Evolutionary conservation across 768 basidiomycete species (phyloP).

Genomic region (Tulasnella sp.): DNA sequence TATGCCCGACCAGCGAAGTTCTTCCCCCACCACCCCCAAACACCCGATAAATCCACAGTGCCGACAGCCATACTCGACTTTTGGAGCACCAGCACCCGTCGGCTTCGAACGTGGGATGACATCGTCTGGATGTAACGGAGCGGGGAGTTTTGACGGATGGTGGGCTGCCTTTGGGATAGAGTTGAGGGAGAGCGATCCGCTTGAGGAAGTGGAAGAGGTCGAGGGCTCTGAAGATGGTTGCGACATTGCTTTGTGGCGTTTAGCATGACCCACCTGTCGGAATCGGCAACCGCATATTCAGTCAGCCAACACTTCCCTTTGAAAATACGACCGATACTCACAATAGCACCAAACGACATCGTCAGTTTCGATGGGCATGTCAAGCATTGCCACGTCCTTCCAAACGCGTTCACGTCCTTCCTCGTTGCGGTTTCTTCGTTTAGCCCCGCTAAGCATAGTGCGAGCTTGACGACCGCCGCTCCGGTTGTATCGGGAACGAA

Average conservation of each 20-base stretch:
- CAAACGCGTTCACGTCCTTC: neutral
- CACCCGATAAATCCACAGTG: neutral
- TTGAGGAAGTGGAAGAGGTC: neutral
- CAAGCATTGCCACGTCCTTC: neutral
- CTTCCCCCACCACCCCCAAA: neutral
- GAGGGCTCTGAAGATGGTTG: neutral
- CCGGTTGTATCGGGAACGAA: neutral
- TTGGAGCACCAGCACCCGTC: neutral
- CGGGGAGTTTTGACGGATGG: neutral
- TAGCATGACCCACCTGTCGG: neutral
- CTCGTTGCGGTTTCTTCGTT: neutral
- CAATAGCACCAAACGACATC: neutral
- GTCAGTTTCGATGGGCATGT: neutral
- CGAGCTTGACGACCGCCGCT: neutral
- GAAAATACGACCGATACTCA: neutral
- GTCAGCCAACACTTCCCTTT: neutral
- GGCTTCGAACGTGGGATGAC: neutral
- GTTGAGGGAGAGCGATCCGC: neutral
- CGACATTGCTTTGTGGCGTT: neutral
- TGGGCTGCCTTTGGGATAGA: neutral
- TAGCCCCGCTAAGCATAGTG: neutral
- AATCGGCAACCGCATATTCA: neutral
- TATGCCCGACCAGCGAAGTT: neutral
- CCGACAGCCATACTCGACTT: neutral
- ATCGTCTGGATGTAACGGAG: neutral